Base-by-base conservation (phyloP, 2,329 filamentous ascomycete species). In the Acrocalymma vagum region DNA sequence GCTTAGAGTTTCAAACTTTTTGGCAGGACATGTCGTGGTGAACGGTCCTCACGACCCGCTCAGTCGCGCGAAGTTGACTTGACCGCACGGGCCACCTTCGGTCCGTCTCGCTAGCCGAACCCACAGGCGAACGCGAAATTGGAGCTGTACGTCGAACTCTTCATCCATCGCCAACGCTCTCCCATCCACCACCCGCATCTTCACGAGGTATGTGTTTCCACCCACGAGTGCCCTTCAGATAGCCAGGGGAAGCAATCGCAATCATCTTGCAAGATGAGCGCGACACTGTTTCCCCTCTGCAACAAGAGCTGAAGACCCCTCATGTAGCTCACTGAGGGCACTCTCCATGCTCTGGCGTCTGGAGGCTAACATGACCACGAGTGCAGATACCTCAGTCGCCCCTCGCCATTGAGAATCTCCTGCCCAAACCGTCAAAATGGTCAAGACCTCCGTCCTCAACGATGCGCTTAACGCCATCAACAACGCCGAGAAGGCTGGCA, bases 401-500 rank as follows among this genome's bases (percentile, higher is more conserved):
- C 52, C 66, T 64, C 63, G 73, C 78, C 86, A 88, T 81, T 87
- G 86, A 91, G 86, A 90, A 90, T 90, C 87, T 90, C 82, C 55
- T 38, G 70, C 81, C 82, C 83, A 43, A 41, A 51, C 82, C 84
- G 85, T 75, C 85, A 96, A 88, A 75, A 99, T 99, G 93, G 92
- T 96, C 80, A 91, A 90, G 83, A 97, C 94, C 72, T 96, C 91
- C 77, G 94, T 97, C 73, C 92, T 99, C 79, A 95, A 97, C 85
- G 94, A 99, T 87, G 91, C 90, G 75, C 88, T 96, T 72, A 96
- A 96, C 50, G 63, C 86, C 83, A 97, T 99, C 88, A 99, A 99
- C 91, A 99, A 99, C 79, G 94, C 94, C 84, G 95, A 99, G 86
- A 97, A 99, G 88, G 83, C 89, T 69, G 94, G 94, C 82, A 97